These are phyloP conservation scores for Falciphora oryzae DNA, from an alignment of 2,329 filamentous ascomycete genomes.

Conservation along the genomic window DNA sequence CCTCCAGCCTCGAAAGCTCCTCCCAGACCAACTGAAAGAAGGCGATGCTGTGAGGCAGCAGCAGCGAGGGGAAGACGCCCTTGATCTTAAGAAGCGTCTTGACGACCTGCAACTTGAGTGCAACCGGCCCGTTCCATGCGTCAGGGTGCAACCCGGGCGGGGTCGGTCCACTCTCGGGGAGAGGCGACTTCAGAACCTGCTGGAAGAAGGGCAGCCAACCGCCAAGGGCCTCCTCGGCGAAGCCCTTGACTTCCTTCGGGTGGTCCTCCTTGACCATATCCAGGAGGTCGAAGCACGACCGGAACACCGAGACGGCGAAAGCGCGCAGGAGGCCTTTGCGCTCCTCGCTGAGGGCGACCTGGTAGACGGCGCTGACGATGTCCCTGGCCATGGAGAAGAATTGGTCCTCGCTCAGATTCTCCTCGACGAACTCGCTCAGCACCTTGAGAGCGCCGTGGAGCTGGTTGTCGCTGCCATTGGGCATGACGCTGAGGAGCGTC, in stretches of 20 bases:
- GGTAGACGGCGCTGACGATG: conserved; percentile 77
- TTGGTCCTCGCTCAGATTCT: conserved; percentile 87
- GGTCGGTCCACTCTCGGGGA: conserved; percentile 59
- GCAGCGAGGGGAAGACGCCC: conserved; percentile 71
- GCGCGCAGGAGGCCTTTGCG: conserved; percentile 74
- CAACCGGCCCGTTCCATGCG: conserved; percentile 73
- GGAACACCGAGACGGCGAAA: conserved; percentile 83
- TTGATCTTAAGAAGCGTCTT: conserved; percentile 90
- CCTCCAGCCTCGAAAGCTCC: conserved; percentile 70
- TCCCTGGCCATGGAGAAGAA: conserved; percentile 88
- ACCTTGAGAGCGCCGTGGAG: conserved; percentile 87
- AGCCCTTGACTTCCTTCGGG: conserved; percentile 75
- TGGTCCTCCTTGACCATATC: conserved; percentile 97
- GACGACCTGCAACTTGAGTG: conserved; percentile 88
- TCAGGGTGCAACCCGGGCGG: conserved; percentile 52
- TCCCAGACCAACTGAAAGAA: conserved; percentile 88
- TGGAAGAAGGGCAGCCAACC: conserved; percentile 90
- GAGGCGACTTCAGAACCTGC: conserved; percentile 64
- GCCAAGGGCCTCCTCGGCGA: conserved; percentile 78
- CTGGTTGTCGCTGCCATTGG: conserved; percentile 68
- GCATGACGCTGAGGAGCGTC: conserved; percentile 70
- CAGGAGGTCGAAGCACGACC: conserved; percentile 87
- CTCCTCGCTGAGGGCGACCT: conserved; percentile 70
- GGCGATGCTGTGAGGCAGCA: conserved; percentile 74
- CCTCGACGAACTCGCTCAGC: conserved; percentile 83